Conservation (phyloP, 2,329 filamentous ascomycete species). For the Thelonectria discophora region DNA sequence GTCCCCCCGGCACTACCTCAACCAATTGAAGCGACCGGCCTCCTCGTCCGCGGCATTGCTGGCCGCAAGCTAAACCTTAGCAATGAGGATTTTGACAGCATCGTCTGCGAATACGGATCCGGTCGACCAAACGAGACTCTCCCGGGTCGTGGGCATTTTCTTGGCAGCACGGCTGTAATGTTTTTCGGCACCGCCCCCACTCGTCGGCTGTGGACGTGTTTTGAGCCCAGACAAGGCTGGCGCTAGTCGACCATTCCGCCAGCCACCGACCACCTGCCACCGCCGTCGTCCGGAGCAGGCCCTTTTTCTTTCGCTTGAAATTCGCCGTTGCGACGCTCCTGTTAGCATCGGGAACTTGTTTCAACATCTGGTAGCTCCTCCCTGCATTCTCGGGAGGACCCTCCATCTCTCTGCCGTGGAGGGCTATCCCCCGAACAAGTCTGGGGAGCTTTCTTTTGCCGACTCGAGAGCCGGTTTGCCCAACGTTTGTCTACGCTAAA, state of each 20-base stretch:
- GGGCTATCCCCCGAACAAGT: slow-evolving; percentile 10
- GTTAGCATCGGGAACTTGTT: slow-evolving; percentile 21
- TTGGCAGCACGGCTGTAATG: slow-evolving; percentile 1
- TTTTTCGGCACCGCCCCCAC: slow-evolving; percentile 8
- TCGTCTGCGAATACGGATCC: not conserved
- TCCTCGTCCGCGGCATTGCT: slow-evolving; percentile 16
- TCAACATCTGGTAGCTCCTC: slow-evolving; percentile 14
- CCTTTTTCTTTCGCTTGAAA: slow-evolving; percentile 6
- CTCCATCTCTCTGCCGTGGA: slow-evolving; percentile 4
- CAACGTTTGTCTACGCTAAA: not conserved
- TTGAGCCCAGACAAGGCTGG: slow-evolving; percentile 32
- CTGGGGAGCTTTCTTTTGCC: not conserved
- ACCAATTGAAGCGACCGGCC: slow-evolving; percentile 29
- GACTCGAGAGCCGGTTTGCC: not conserved
- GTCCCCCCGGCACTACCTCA: slow-evolving; percentile 31
- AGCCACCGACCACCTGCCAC: slow-evolving; percentile 1
- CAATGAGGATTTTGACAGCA: not conserved
- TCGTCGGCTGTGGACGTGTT: slow-evolving; percentile 25
- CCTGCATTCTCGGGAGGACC: slow-evolving; percentile 21
- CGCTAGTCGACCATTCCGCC: slow-evolving; percentile 16
- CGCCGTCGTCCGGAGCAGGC: slow-evolving; percentile 2
- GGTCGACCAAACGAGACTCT: not conserved
- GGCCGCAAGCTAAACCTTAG: not conserved
- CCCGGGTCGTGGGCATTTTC: slow-evolving; percentile 1
- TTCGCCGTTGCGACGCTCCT: slow-evolving; percentile 6